These are phyloP conservation scores for Cephaloascus fragrans DNA, from an alignment of 805 yeast genomes.

Conservation along the genomic window DNA sequence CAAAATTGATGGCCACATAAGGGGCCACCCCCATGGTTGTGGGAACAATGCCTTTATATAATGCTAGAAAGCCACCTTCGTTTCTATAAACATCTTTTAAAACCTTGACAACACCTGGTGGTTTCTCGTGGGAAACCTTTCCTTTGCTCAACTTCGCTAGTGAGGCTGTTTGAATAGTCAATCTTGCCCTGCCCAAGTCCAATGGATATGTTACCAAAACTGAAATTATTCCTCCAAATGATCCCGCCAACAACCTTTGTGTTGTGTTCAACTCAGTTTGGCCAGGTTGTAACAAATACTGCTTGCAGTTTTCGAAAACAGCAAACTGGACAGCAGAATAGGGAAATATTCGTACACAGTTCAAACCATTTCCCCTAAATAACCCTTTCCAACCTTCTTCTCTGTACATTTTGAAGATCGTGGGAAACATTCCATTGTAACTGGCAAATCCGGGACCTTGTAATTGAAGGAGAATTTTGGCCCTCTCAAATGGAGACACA, in stretches of 20 bases:
- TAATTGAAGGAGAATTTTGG: constrained; percentile 83
- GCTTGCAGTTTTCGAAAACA: constrained; percentile 61
- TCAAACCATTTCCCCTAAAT: constrained; percentile 84
- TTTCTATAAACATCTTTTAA: constrained; percentile 46
- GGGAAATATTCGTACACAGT: constrained; percentile 86
- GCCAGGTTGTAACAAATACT: constrained; percentile 15
- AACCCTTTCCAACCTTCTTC: constrained; percentile 92
- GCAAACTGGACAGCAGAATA: constrained; percentile 92
- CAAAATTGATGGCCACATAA: constrained; percentile 86
- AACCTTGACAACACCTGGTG: constrained; percentile 65
- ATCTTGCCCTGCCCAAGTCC: constrained; percentile 83
- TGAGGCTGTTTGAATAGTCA: constrained; percentile 80
- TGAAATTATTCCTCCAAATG: constrained; percentile 69
- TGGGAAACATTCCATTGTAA: constrained; percentile 62
- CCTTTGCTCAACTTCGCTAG: constrained; percentile 37
- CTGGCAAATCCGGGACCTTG: constrained; percentile 53
- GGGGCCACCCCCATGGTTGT: constrained; percentile 94
- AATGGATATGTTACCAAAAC: constrained; percentile 85
- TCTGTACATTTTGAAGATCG: constrained; percentile 67
- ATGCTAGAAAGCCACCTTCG: constrained; percentile 77
- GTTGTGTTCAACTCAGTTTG: constrained; percentile 32
- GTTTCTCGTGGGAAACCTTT: constrained; percentile 26
- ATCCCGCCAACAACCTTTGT: constrained; percentile 69
- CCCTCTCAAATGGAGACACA: constrained; percentile 92
- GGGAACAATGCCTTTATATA: constrained; percentile 84